A percentile compares a stretch with the other conserved stretches of the same genome.
phyloP scores from a whole-genome alignment of 805 yeast genomes.

The Kluyveromyces dobzhanskii region DNA sequence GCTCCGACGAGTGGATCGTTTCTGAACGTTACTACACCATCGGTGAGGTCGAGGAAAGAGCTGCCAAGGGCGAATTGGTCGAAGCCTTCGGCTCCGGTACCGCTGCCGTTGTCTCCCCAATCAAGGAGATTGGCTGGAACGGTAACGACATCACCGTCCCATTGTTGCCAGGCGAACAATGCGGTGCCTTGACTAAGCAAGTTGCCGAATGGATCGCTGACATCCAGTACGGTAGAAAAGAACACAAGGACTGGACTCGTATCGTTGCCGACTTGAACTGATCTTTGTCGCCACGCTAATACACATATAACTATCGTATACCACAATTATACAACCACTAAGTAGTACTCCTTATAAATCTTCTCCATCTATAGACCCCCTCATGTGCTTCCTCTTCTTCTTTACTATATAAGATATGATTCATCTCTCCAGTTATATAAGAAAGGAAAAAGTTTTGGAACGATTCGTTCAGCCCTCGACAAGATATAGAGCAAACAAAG shows the following conservation, averaged over 20 bases:
- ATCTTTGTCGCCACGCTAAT: too few relatives aligned
- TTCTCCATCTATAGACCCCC: too few relatives aligned
- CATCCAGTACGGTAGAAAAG: constrained; percentile 82
- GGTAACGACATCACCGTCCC: constrained; percentile 73
- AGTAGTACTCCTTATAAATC: too few relatives aligned
- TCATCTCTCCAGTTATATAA: background rate
- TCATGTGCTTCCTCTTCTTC: too few relatives aligned
- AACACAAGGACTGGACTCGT: constrained; percentile 46
- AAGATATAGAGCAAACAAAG: too few relatives aligned
- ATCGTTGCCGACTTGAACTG: constrained; percentile 28
- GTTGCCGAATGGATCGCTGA: constrained; percentile 81
- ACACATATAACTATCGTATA: too few relatives aligned
- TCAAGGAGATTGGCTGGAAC: constrained; percentile 75
- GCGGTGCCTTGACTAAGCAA: constrained; percentile 68
- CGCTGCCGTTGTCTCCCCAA: constrained; percentile 94
- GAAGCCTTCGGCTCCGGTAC: constrained; percentile 98
- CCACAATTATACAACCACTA: too few relatives aligned
- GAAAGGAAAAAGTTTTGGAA: background rate
- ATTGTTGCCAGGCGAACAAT: constrained; percentile 66
- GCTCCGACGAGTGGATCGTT: constrained; percentile 70
- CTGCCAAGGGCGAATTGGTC: constrained; percentile 71
- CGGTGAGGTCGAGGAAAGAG: constrained; percentile 67
- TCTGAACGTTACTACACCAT: constrained; percentile 81
- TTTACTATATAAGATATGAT: background rate
- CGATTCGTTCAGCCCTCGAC: too few relatives aligned